Base-by-base conservation (phyloP, 345 rosid genomes). In the Anastatica hierochuntica region DNA sequence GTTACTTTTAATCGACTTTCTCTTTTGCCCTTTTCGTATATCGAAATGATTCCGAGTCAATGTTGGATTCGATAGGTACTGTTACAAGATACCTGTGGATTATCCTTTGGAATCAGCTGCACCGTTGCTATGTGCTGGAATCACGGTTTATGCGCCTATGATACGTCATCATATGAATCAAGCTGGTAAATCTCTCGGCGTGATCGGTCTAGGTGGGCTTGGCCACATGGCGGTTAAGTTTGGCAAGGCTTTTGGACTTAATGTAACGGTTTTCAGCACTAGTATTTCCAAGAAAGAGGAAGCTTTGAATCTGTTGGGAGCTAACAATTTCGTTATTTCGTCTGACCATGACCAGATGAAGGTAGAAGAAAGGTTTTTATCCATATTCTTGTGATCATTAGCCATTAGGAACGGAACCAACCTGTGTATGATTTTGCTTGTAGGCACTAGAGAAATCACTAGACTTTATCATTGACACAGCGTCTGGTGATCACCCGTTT, bases 151-250 rank as follows among this genome's bases (percentile, higher is more conserved):
- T 72, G 53, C 77, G 11, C 97, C 97, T 14, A 84, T 90, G 97
- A 48, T 80, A 44, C 80, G 77, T 38, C 82, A 90, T 61, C 71
- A 72, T 54, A 87, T 90, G 92, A 82, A 90, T 44, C 85, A 84
- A 62, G 74, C 89, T 8, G 96, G 96, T 13, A 87, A 82, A 62
- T 77, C 84, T 36, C 65, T 84, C 1, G 95, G 95, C 8, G 92
- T 90, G 45, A 74, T 90, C 9, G 96, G 98, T 42, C 85, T 90
- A 1, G 95, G 96, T 35, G 95, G 97, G 31, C 97, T 90, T 12
- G 96, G 96, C 10, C 98, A 84, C 72, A 79, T 90, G 94, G 97
- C 94, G 3, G 86, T 83, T 60, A 90, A 90, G 79, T 90, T 90
- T 36, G 97, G 95, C 19, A 90, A 90, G 73, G 95, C 95, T 48